Evolutionary conservation across 2,329 filamentous ascomycete genomes (phyloP).

Genomic region (Aspergillus unguis): DNA sequence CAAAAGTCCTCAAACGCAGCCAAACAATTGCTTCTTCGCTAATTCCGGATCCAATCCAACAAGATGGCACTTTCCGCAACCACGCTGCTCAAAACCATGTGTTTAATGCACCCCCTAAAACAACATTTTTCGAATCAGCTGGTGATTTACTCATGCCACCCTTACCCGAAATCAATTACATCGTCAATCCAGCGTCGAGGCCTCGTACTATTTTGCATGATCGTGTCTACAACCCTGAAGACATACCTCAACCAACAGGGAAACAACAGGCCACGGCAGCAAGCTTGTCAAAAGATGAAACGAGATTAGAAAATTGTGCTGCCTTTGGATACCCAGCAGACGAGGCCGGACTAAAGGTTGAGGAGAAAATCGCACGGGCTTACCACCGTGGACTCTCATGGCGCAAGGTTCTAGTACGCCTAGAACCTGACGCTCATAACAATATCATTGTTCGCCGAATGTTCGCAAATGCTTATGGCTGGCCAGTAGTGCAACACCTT

Average conservation of each 20-base stretch:
- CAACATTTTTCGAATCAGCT: conserved; percentile 91
- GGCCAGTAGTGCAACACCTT: conserved; percentile 93
- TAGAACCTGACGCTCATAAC: conserved; percentile 97
- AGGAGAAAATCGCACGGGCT: conserved; percentile 95
- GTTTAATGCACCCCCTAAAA: conserved; percentile 74
- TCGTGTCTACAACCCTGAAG: conserved; percentile 85
- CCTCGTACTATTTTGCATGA: conserved; percentile 95
- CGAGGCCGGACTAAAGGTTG: conserved; percentile 68
- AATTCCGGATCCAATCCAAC: conserved; percentile 5
- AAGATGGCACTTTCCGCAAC: conserved; percentile 40
- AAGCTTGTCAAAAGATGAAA: conserved; percentile 20
- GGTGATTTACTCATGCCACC: conserved; percentile 90
- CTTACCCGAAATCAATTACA: conserved; percentile 73
- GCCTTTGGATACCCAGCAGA: conserved; percentile 13
- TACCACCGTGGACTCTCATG: conserved; percentile 90
- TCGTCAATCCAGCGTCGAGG: conserved; percentile 77
- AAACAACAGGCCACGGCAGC: conserved; percentile 42
- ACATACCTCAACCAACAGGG: conserved; percentile 77
- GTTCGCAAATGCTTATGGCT: conserved; percentile 96
- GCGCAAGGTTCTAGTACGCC: conserved; percentile 92
- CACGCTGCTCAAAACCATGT: conserved; percentile 50
- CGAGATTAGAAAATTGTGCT: conserved; percentile 13
- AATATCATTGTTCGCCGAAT: conserved; percentile 95
- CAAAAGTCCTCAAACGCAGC: conserved; percentile 70
- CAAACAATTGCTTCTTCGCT: conserved; percentile 60